phyloP scores from a whole-genome alignment of 164 flowering plant species.

The Malania oleifera region DNA sequence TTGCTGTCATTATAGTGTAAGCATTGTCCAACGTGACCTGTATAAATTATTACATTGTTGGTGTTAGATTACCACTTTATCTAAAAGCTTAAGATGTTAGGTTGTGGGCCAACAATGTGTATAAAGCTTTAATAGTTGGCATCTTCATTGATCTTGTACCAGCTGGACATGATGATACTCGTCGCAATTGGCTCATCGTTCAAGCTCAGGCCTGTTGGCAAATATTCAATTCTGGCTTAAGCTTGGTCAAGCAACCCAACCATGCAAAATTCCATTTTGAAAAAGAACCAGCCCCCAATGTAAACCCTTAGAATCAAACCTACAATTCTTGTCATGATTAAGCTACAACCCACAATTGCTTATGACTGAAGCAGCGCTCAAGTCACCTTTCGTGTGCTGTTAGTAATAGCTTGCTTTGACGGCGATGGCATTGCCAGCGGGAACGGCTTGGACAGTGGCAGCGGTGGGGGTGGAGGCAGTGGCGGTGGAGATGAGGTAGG shows the following conservation, averaged over 20 bases:
- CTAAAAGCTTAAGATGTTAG: no score
- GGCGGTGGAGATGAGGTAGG: no score
- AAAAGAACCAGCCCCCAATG: constrained; percentile 76
- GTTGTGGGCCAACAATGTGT: no score
- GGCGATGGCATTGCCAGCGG: no score
- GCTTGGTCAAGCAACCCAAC: constrained; percentile 68
- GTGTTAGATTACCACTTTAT: no score
- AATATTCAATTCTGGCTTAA: constrained; percentile 51
- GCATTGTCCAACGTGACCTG: constrained; percentile 84
- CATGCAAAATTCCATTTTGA: constrained; percentile 71
- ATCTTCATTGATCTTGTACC: constrained; percentile 86
- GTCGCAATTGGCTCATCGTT: constrained; percentile 75
- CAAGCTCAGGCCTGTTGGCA: constrained; percentile 28
- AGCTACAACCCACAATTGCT: constrained; percentile 54
- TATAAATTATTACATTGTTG: constrained; percentile 68
- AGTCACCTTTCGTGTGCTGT: constrained; percentile 40
- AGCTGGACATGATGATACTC: constrained; percentile 81
- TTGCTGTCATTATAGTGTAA: no score
- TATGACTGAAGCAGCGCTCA: constrained; percentile 52
- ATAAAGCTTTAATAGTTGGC: no score
- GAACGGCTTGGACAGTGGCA: no score
- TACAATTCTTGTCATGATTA: constrained; percentile 75
- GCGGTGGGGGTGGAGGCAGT: no score
- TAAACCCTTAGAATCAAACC: constrained; percentile 75
- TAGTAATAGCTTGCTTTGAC: no score